Evolutionary conservation across 352 stramenopile species (phyloP), one percentile per base, ranked within the genome.

Genomic region (Phytophthora quininea): DNA sequence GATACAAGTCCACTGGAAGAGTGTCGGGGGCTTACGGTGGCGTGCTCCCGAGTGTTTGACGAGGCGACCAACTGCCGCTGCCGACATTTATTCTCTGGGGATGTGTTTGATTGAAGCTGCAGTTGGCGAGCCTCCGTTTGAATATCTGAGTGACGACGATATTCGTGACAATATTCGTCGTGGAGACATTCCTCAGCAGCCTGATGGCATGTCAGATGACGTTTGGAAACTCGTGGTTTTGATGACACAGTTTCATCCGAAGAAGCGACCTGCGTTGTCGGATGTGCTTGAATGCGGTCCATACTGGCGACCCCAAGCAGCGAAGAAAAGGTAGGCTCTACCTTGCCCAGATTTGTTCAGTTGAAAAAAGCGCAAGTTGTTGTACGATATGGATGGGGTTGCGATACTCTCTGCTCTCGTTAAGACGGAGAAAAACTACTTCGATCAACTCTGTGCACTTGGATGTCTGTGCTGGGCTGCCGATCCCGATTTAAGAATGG

Each of bases 21-120:
- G 24, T 29, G 27, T 9, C 32, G 10, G 53, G 61, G 33, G 46
- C 0, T 40, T 69, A 5, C 64, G 69, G 0, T 81, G 69, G 73
- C 48, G 53, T 5, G 67, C 74, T 2, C 74, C 74, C 1, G 70
- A 79, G 54, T 79, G 74, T 47, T 45, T 79, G 1, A 68, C 40
- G 14, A 32, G 12, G 24, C 29, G 35, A 27, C 63, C 66, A 12
- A 79, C 61, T 9, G 66, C 73, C 64, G 14, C 61, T 61, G 51
- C 69, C 29, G 31, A 74, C 65, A 67, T 76, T 35, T 82, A 77
- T 49, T 76, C 71, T 1, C 64, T 82, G 12, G 74, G 57, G 0
- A 70, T 77, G 64, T 76, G 70, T 38, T 66, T 82, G 11, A 58
- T 77, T 19, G 60, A 79, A 55, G 67, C 63, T 30, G 30, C 54